Percentiles rank a stretch among this genome's conserved stretches.
Evolutionary conservation across 78 protist genomes (phyloP).

Genomic region (Acrasis kona): DNA sequence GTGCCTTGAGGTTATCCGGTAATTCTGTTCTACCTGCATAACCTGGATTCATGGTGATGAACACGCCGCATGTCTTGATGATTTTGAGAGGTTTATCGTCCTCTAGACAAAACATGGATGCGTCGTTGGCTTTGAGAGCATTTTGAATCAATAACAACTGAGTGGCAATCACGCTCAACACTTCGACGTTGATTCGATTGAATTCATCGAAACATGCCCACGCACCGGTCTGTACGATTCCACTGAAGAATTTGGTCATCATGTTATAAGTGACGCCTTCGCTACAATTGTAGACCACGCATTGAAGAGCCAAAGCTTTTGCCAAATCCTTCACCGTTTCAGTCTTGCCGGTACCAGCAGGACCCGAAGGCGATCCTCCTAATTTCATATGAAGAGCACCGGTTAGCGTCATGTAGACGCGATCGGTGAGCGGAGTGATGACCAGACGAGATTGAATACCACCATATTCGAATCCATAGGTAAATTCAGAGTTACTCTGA

Average conservation of each 20-base stretch:
- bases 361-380: conserved; percentile 80
- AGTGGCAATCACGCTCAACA: conserved; percentile 61
- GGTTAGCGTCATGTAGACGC: conserved; percentile 63
- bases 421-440: no score
- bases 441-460: conserved; percentile 68
- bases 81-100: conserved; percentile 24
- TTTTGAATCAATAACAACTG: conserved; percentile 33
- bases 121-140: conserved; percentile 26
- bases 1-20: conserved; percentile 81
- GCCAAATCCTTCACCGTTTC: no score
- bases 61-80: conserved; percentile 49
- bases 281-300: conserved; percentile 70
- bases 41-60: conserved; percentile 93
- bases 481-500: conserved; percentile 26
- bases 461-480: conserved; percentile 69
- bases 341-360: no score
- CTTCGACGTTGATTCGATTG: conserved; percentile 69
- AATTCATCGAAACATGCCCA: conserved; percentile 47
- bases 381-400: conserved; percentile 52
- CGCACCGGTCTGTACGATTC: conserved; percentile 39
- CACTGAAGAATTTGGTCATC: conserved; percentile 68
- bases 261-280: conserved; percentile 53
- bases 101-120: conserved; percentile 22
- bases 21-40: conserved; percentile 87
- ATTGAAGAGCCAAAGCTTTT: conserved; percentile 53